Conservation (phyloP, 1,284 basidiomycete species). For the Trichosporon sp. region DNA sequence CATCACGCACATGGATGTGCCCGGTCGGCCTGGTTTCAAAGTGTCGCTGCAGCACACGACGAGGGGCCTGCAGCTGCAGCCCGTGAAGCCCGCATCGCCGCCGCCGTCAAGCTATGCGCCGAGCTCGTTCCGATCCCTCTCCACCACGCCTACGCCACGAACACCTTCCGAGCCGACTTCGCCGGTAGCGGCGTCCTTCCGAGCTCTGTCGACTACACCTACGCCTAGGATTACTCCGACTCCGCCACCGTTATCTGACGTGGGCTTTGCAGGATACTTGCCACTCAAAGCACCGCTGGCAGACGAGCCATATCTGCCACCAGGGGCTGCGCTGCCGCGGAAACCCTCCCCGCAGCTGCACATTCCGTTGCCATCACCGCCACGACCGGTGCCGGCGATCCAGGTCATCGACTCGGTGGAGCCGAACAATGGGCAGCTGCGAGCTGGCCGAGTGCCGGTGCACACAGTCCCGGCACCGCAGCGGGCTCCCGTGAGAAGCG, state of each 20-base stretch:
- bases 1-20: neutral
- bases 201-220: neutral
- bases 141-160: neutral
- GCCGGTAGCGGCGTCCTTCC: neutral
- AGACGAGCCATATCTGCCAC: too few relatives aligned
- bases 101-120: too few relatives aligned
- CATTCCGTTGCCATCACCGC: neutral
- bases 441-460: neutral
- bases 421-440: neutral
- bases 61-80: neutral
- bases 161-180: neutral
- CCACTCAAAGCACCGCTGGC: neutral
- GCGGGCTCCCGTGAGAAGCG: neutral
- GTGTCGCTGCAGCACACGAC: neutral
- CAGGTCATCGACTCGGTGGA: neutral
- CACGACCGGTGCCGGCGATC: neutral
- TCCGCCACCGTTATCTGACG: neutral
- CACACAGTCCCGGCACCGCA: neutral
- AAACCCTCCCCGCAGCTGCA: too few relatives aligned
- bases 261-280: neutral
- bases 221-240: neutral
- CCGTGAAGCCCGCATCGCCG: neutral
- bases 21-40: neutral
- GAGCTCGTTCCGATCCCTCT: neutral
- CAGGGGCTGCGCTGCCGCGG: too few relatives aligned